These are phyloP conservation scores for Quillaja saponaria DNA, from an alignment of 306 rosid species.

Conservation along the genomic window DNA sequence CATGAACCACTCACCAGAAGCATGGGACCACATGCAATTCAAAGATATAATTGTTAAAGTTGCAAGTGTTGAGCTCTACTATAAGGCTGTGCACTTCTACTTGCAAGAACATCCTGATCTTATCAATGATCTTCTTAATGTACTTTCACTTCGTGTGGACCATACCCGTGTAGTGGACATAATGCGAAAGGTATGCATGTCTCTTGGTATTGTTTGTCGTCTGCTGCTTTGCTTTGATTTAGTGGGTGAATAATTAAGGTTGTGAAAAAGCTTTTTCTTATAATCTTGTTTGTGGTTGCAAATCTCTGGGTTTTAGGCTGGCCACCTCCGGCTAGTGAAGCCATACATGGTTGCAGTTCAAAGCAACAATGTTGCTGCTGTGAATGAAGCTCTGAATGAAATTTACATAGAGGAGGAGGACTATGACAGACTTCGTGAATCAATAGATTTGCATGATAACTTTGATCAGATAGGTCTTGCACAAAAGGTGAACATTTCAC, in stretches of 20 bases:
- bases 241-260: neutral
- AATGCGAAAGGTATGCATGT: slow-evolving; percentile 71
- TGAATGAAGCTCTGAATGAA: slow-evolving; percentile 91
- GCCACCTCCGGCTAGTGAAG: slow-evolving; percentile 85
- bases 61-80: slow-evolving; percentile 93
- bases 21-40: slow-evolving; percentile 99
- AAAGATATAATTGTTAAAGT: slow-evolving; percentile 91
- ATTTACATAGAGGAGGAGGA: slow-evolving; percentile 93
- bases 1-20: slow-evolving; percentile 97
- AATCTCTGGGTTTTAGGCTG: slow-evolving; percentile 57
- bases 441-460: slow-evolving; percentile 85
- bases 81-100: slow-evolving; percentile 95
- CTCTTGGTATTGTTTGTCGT: slow-evolving; percentile 4
- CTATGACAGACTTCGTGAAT: slow-evolving; percentile 91
- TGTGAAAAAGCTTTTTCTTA: neutral
- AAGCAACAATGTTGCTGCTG: slow-evolving; percentile 92
- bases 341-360: slow-evolving; percentile 98
- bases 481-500: slow-evolving; percentile 57
- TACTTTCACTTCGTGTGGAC: slow-evolving; percentile 92
- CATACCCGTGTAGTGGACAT: slow-evolving; percentile 96
- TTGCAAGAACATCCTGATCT: slow-evolving; percentile 95
- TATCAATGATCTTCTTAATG: slow-evolving; percentile 85
- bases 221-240: slow-evolving; percentile 3
- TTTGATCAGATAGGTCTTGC: slow-evolving; percentile 97
- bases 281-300: slow-evolving; percentile 16